Evolutionary conservation across 192 early-diverging fungal genomes (phyloP), one percentile per base, ranked within the genome.

Genomic region (Diversispora eburnea): DNA sequence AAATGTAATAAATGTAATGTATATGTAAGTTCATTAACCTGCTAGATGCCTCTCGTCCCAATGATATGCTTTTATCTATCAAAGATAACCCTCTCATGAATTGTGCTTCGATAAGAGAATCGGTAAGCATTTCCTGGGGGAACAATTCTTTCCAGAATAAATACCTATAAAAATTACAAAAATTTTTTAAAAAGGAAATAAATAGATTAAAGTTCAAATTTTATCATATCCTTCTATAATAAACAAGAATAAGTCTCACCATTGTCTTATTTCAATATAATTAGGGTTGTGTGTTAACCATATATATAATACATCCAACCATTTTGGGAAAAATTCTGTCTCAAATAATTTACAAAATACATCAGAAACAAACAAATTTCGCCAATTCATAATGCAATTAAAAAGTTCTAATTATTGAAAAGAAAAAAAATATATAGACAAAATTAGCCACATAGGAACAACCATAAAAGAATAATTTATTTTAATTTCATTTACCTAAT

Each of bases 301-400:
- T 42, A 79, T 63, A 76, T 88, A 87, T 7, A 94, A 79, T 6
- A 86, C 84, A 63, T 83, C 66, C 9, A 89, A 81, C 93, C 94
- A 96, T 67, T 90, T 87, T 12, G 88, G 85, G 72, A 94, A 94
- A 67, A 96, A 91, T 67, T 93, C 92, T 48, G 87, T 88, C 61
- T 88, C 88, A 5, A 93, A 59, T 42, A 93, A 69, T 67, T 88
- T 83, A 10, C 80, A 80, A 52, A 93, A 79, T 0, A 89, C 72
- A 1, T 79, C 80, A 39, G 73, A 70, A 0, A 87, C 81, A 13
- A 91, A 75, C 39, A 88, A 57, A n/a, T 72, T 67, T 10, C 84
- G 72, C 92, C 93, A 96, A 33, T 76, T 75, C 42, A 94, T 69
- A 5, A 90, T 82, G 64, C 84, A 84, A 3, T 85, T 68, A 13